These are phyloP conservation scores for Paramecium octaurelia DNA, from an alignment of 73 alveolate genomes.

Conservation along the genomic window DNA sequence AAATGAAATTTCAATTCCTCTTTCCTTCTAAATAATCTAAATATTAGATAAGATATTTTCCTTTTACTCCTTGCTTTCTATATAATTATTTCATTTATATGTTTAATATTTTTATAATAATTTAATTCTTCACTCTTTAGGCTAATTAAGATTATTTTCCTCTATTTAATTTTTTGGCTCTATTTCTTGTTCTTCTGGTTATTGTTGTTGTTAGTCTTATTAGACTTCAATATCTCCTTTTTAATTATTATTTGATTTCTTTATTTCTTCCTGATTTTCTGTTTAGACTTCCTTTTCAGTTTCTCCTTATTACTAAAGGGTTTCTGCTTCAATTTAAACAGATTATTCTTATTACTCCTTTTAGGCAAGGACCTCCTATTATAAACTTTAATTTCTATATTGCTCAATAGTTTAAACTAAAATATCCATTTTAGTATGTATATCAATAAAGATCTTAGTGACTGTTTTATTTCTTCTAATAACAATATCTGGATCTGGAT, in stretches of 20 bases:
- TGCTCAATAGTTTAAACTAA: background rate
- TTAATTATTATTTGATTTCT: background rate
- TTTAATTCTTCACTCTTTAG: background rate
- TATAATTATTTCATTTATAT: background rate
- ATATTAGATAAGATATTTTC: too few relatives aligned
- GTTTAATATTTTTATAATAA: background rate
- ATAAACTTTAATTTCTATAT: background rate
- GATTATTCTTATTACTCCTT: background rate
- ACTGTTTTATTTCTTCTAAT: conserved; percentile 21
- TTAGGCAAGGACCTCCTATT: background rate
- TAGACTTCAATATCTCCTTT: background rate
- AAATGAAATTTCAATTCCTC: too few relatives aligned
- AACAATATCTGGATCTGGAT: conserved; percentile 47
- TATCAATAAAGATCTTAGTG: background rate
- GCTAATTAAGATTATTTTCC: background rate
- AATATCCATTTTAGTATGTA: conserved; percentile 27
- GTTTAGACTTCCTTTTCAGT: background rate
- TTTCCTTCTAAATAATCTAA: too few relatives aligned
- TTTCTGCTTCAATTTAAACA: background rate
- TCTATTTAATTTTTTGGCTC: background rate
- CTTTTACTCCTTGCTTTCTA: background rate
- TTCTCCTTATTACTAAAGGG: background rate
- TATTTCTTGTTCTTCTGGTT: background rate
- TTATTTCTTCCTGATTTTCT: background rate
- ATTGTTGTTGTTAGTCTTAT: background rate